Evolutionary conservation across 2,329 filamentous ascomycete species (phyloP).

Genomic region (Arthroderma sp.): DNA sequence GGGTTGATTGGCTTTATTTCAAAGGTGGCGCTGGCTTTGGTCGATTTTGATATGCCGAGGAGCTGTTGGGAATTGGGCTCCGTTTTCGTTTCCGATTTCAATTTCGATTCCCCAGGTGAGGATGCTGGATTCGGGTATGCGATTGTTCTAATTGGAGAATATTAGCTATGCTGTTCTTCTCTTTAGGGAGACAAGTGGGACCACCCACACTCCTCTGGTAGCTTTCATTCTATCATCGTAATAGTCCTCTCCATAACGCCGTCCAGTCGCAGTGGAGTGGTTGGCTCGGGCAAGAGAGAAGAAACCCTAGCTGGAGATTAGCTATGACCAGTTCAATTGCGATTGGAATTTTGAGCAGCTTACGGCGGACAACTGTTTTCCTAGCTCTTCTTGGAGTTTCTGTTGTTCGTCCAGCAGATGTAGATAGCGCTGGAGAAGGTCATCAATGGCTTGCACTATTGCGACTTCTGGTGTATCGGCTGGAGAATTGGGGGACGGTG

Average conservation of each 20-base stretch:
- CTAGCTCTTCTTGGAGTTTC: slow-evolving; percentile 25
- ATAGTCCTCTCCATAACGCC: slow-evolving; percentile 35
- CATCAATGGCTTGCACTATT: slow-evolving; percentile 25
- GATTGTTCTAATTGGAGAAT: too few relatives aligned
- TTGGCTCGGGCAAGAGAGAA: slow-evolving; percentile 37
- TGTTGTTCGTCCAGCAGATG: slow-evolving; percentile 32
- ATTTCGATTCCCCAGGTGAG: too few relatives aligned
- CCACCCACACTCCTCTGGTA: slow-evolving; percentile 24
- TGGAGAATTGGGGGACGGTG: slow-evolving; percentile 9
- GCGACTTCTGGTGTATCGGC: slow-evolving; percentile 14
- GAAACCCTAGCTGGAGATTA: slow-evolving; percentile 28
- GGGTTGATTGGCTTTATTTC: not conserved
- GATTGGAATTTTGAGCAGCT: not conserved
- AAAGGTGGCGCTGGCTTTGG: too few relatives aligned
- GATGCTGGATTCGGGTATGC: too few relatives aligned
- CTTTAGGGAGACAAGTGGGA: not conserved
- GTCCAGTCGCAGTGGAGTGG: slow-evolving; percentile 31
- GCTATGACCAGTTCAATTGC: not conserved
- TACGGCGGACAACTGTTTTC: slow-evolving; percentile 29
- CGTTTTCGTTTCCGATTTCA: too few relatives aligned
- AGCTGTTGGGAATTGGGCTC: too few relatives aligned
- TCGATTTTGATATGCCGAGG: too few relatives aligned
- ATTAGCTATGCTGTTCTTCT: not conserved
- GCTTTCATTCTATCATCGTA: slow-evolving; percentile 41
- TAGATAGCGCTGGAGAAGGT: slow-evolving; percentile 31